These are phyloP conservation scores for Ceratocystis eucalypticola DNA, from an alignment of 2,329 filamentous ascomycete species.

Conservation along the genomic window DNA sequence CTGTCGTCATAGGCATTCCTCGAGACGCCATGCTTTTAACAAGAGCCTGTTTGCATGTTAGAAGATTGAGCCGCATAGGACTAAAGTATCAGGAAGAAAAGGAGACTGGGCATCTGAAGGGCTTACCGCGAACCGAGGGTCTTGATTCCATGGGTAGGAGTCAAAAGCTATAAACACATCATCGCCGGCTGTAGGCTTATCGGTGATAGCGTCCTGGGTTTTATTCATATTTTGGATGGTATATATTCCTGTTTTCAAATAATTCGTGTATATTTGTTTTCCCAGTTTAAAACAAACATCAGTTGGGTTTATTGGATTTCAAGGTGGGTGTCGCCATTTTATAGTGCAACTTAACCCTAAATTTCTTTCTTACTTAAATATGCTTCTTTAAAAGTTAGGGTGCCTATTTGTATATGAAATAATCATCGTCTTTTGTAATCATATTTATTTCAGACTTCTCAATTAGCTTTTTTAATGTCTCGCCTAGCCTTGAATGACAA, in stretches of 20 bases:
- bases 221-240: background rate
- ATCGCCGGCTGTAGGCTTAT: constrained; percentile 25
- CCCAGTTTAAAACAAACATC: background rate
- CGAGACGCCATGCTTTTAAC: constrained; percentile 30
- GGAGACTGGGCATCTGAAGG: background rate
- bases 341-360: background rate
- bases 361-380: too few relatives aligned
- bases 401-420: background rate
- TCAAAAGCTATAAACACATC: constrained; percentile 48
- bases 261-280: background rate
- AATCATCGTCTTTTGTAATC: background rate
- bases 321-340: background rate
- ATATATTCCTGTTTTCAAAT: background rate
- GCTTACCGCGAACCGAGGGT: constrained; percentile 52
- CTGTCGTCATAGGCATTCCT: constrained; percentile 43
- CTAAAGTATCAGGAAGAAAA: background rate
- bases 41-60: constrained; percentile 16
- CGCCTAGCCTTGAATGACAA: background rate
- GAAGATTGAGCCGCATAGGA: background rate
- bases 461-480: background rate
- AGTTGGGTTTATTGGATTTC: background rate
- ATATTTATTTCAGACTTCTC: background rate
- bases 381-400: too few relatives aligned
- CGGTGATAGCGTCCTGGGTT: background rate
- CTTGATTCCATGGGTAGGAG: constrained; percentile 52